A percentile compares a stretch with the other conserved stretches of the same genome.
phyloP scores from a whole-genome alignment of 2,329 filamentous ascomycete genomes.

The Penicillium sumatraense region DNA sequence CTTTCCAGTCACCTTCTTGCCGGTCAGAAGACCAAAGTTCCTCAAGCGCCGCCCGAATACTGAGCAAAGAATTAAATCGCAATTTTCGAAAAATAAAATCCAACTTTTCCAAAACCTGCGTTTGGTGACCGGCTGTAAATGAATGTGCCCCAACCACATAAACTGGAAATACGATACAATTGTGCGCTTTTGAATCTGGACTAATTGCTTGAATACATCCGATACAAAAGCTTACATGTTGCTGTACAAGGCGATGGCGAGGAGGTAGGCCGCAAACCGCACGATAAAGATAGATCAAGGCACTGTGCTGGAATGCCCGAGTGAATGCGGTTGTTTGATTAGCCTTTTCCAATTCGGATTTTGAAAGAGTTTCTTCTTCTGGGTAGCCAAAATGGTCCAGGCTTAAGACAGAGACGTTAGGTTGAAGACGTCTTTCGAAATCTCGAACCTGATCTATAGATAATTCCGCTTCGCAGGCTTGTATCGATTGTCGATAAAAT shows the following conservation, averaged over 20 bases:
- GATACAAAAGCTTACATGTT: constrained; percentile 21
- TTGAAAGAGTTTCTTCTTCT: constrained; percentile 10
- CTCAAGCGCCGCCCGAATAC: constrained; percentile 11
- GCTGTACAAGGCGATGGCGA: constrained; percentile 46
- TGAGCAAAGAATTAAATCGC: constrained; percentile 10
- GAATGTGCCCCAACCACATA: constrained; percentile 16
- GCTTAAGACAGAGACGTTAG: constrained; percentile 1
- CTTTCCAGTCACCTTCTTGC: constrained; percentile 12
- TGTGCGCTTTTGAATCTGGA: constrained; percentile 11
- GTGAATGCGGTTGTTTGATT: constrained; percentile 44
- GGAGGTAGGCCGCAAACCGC: constrained; percentile 47
- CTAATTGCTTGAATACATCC: constrained; percentile 11
- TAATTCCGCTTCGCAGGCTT: not conserved
- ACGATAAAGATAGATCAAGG: constrained; percentile 50
- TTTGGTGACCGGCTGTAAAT: constrained; percentile 9
- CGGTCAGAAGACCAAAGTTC: constrained; percentile 11
- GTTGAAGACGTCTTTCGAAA: constrained; percentile 12
- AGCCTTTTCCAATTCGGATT: constrained; percentile 25
- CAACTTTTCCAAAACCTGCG: constrained; percentile 5
- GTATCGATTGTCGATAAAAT: constrained; percentile 10
- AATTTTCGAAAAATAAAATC: constrained; percentile 10
- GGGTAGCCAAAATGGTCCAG: constrained; percentile 4
- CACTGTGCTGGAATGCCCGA: constrained; percentile 47
- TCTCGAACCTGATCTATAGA: constrained; percentile 9
- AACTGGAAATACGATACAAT: constrained; percentile 17